Evolutionary conservation across 2,329 filamentous ascomycete species (phyloP).

Genomic region (Pestalotiopsis sp.): DNA sequence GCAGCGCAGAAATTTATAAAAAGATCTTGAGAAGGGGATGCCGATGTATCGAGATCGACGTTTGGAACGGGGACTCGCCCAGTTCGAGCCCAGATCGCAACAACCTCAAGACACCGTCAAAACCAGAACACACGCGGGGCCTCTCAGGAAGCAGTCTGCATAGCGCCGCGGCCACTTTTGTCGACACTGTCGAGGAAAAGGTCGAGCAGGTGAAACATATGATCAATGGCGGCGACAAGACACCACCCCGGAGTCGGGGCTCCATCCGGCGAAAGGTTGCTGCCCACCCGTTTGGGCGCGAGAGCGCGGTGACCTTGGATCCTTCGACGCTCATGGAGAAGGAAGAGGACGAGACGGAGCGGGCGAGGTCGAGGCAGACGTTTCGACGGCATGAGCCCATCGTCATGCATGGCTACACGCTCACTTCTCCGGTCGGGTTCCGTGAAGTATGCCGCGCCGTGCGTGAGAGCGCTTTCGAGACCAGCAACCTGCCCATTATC

Average conservation of each 20-base stretch:
- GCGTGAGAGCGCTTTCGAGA: slow-evolving; percentile 75
- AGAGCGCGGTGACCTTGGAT: slow-evolving; percentile 17
- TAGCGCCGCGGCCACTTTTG: slow-evolving; percentile 45
- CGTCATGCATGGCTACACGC: slow-evolving; percentile 81
- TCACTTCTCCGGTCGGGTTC: slow-evolving; percentile 85
- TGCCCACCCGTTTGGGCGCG: slow-evolving; percentile 20
- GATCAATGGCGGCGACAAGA: slow-evolving; percentile 30
- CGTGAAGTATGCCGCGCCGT: slow-evolving; percentile 84
- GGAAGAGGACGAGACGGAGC: slow-evolving; percentile 19
- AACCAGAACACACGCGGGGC: slow-evolving; percentile 47
- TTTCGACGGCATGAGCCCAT: slow-evolving; percentile 66
- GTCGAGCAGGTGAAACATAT: slow-evolving; percentile 33
- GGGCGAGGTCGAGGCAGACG: slow-evolving; percentile 26
- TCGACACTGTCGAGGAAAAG: slow-evolving; percentile 34
- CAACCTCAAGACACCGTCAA: slow-evolving; percentile 37
- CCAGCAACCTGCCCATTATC: slow-evolving; percentile 79
- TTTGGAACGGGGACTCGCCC: slow-evolving; percentile 74
- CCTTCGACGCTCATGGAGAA: slow-evolving; percentile 16
- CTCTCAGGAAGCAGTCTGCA: slow-evolving; percentile 50
- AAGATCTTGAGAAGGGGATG: slow-evolving; percentile 77
- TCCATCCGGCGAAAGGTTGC: slow-evolving; percentile 27
- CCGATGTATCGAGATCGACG: slow-evolving; percentile 91
- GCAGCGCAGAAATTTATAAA: slow-evolving; percentile 74
- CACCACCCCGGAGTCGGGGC: slow-evolving; percentile 28
- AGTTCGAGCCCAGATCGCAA: slow-evolving; percentile 31